phyloP scores from a whole-genome alignment of 768 basidiomycete genomes.

The Chalciporus pseudorubinellus region DNA sequence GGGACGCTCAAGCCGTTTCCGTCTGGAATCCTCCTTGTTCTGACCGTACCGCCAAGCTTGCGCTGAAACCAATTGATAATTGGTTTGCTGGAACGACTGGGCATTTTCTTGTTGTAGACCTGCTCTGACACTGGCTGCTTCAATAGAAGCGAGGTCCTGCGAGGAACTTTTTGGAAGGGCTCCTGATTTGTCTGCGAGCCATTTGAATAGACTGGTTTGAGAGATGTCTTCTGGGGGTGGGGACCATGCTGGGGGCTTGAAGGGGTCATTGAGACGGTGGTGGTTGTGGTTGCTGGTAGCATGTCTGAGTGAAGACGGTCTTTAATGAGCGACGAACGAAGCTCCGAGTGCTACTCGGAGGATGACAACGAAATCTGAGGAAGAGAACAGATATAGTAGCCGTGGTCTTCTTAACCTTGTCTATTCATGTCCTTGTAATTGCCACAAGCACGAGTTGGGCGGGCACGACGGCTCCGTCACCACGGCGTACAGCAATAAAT shows the following conservation, averaged over 20 bases:
- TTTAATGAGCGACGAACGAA: not conserved
- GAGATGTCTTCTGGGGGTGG: slow-evolving; percentile 12
- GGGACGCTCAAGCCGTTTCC: slow-evolving; percentile 15
- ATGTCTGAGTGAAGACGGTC: slow-evolving; percentile 12
- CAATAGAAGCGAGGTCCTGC: slow-evolving; percentile 16
- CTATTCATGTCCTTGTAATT: not conserved
- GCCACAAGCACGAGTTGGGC: slow-evolving; percentile 3
- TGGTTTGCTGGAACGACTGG: slow-evolving; percentile 75
- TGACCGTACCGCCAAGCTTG: slow-evolving; percentile 72
- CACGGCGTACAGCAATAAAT: not conserved
- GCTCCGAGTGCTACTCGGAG: not conserved
- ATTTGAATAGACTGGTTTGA: slow-evolving; percentile 10
- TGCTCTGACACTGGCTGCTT: slow-evolving; percentile 34
- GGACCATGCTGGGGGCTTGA: slow-evolving; percentile 11
- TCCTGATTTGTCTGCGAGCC: slow-evolving; percentile 16
- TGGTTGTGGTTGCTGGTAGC: slow-evolving; percentile 11
- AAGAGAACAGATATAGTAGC: slow-evolving; percentile 1
- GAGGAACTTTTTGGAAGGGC: slow-evolving; percentile 11
- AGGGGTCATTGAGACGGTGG: slow-evolving; percentile 8
- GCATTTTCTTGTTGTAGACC: slow-evolving; percentile 52
- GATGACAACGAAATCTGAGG: not conserved
- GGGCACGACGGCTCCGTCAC: slow-evolving; percentile 9
- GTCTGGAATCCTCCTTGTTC: slow-evolving; percentile 49
- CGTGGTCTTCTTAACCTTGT: slow-evolving; percentile 2
- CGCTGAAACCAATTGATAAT: slow-evolving; percentile 90